Evolutionary conservation across 2,329 filamentous ascomycete species (phyloP).

Genomic region (Cytospora piceae): DNA sequence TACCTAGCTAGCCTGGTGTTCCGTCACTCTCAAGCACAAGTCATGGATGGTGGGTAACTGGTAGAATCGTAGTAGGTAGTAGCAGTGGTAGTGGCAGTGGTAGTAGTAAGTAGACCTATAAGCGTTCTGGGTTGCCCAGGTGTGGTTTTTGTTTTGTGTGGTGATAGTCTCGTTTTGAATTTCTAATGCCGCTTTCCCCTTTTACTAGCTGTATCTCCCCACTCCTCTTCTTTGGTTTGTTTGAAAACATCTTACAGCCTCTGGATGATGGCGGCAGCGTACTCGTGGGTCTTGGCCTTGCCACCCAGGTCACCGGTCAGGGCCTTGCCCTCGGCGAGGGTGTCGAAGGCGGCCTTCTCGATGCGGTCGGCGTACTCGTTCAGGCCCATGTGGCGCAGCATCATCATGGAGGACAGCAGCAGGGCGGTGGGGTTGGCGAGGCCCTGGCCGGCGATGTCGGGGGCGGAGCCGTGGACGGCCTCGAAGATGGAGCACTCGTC

Average conservation of each 20-base stretch:
- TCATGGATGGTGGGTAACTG: neutral
- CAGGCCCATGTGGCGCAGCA: conserved; percentile 98
- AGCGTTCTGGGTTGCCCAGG: neutral
- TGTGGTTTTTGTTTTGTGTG: neutral
- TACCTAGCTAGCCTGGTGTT: neutral
- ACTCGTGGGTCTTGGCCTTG: conserved; percentile 94
- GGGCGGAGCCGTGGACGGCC: conserved; percentile 96
- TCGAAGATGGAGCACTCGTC: conserved; percentile 99
- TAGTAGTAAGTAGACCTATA: neutral
- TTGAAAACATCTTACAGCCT: conserved; percentile 62
- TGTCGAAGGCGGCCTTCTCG: conserved; percentile 93
- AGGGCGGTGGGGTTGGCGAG: conserved; percentile 97
- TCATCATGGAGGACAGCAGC: conserved; percentile 96
- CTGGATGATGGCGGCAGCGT: conserved; percentile 85
- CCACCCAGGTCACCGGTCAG: conserved; percentile 96
- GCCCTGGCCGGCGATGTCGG: conserved; percentile 93
- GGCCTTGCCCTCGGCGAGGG: conserved; percentile 91
- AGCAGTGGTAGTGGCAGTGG: neutral
- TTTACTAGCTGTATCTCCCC: neutral
- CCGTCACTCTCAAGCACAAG: neutral
- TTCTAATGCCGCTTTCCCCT: neutral
- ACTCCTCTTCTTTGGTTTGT: neutral
- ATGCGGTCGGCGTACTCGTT: conserved; percentile 83
- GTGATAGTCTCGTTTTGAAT: neutral
- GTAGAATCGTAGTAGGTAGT: neutral